Evolutionary conservation across 345 rosid genomes (phyloP).

Genomic region (Brassica cretica): DNA sequence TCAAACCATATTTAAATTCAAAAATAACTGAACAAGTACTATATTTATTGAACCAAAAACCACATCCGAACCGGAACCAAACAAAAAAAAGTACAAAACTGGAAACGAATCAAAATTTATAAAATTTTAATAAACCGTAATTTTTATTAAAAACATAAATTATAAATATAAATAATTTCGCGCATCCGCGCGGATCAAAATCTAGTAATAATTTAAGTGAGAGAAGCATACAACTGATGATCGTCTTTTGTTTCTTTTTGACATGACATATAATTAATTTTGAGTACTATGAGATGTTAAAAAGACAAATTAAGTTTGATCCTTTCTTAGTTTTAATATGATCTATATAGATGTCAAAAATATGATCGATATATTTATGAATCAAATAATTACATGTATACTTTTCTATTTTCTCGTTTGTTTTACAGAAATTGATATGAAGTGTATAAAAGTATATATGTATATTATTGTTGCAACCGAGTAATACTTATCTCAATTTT

Average conservation of each 20-base stretch:
- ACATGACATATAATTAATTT: not conserved
- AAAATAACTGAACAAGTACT: too few species aligned
- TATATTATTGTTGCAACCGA: not conserved
- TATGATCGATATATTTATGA: not conserved
- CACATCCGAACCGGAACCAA: too few species aligned
- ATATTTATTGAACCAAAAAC: too few species aligned
- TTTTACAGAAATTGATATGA: not conserved
- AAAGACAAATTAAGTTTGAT: not conserved
- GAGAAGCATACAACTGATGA: constrained; percentile 21
- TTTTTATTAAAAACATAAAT: too few species aligned
- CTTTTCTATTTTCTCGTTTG: not conserved
- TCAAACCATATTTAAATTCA: too few species aligned
- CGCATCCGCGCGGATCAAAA: too few species aligned
- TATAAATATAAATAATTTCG: too few species aligned
- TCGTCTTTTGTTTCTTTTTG: constrained; percentile 26
- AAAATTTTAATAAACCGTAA: too few species aligned
- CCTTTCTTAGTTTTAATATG: not conserved
- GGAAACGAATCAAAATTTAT: too few species aligned
- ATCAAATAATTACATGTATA: not conserved
- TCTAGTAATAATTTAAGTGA: constrained; percentile 18
- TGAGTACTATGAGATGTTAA: not conserved
- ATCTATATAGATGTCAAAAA: not conserved
- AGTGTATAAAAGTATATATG: not conserved
- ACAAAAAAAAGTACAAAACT: too few species aligned
- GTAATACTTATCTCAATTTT: not conserved